phyloP scores from a whole-genome alignment of 1,139 yeast genomes.

The Blastobotrys buckinghamii region DNA sequence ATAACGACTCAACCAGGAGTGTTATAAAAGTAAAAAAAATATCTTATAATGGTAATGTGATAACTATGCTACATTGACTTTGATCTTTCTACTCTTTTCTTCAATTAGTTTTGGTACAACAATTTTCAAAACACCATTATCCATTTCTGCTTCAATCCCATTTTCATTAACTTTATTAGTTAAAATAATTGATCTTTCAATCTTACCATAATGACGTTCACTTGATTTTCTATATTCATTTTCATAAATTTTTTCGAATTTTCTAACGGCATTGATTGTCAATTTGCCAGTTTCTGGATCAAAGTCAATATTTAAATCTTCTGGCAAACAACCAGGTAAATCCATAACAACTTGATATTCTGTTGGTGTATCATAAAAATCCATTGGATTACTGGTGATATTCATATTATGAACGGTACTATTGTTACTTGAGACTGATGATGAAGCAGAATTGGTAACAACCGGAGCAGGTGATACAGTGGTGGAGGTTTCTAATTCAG shows the following conservation, averaged over 20 bases:
- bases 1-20: too few relatives aligned
- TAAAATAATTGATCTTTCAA: conserved; percentile 51
- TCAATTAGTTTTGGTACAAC: conserved; percentile 1
- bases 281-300: conserved; percentile 35
- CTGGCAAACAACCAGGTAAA: conserved; percentile 49
- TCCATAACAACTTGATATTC: conserved; percentile 43
- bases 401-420: too few relatives aligned
- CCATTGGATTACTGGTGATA: too few relatives aligned
- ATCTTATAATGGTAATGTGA: too few relatives aligned
- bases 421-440: too few relatives aligned
- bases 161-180: conserved; percentile 47
- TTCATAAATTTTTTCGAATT: background rate
- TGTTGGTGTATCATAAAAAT: conserved; percentile 44
- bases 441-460: too few relatives aligned
- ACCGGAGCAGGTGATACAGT: too few relatives aligned
- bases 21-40: too few relatives aligned
- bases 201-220: conserved; percentile 35
- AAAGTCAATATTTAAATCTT: conserved; percentile 48
- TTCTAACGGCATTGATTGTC: conserved; percentile 22
- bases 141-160: conserved; percentile 39
- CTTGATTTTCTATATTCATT: background rate
- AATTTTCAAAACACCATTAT: conserved; percentile 7
- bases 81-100: conserved; percentile 4
- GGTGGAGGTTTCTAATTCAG: too few relatives aligned
- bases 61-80: background rate